Evolutionary conservation across 192 early-diverging fungal species (phyloP), one percentile per base, ranked within the genome.

Genomic region (Diversispora epigaea): DNA sequence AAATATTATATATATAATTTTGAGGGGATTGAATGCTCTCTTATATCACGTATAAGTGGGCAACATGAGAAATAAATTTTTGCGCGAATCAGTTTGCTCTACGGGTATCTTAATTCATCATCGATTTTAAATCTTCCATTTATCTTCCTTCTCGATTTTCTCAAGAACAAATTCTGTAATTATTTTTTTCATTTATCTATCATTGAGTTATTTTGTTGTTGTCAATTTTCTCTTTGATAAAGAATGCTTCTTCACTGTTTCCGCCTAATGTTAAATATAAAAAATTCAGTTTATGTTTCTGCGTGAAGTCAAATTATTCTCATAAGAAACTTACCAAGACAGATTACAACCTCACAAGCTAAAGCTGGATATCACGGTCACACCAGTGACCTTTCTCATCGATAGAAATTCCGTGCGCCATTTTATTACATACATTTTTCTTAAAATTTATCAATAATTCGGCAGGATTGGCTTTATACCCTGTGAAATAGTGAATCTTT

Each of bases 341-440:
- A 68, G 22, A 68, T 68, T 50, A 68, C 41, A 52, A 68, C 67
- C 9, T 68, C 67, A 54, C 67, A 68, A 68, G 67, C 67, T 68
- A 68, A 17, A 52, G 67, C 67, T 68, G 67, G 32, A 52, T 45
- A 25, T 25, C 67, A 49, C 50, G 67, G 12, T 68, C 67, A 19
- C 67, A 50, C 67, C 67, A 68, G 9, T 47, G 67, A 68, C 67
- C 67, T 5, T 68, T 68, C 50, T 65, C 67, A 1, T 54, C 17
- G 8, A 68, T 19, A 14, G 50, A 45, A 52, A 68, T 68, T 50
- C 67, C 67, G 41, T 68, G 67, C n/a, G 67, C 49, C 67, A 68
- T 52, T 39, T 68, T 68, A 25, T 68, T 47, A 52, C 67, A 14
- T 6, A 68, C 67, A 52, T 58, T 58, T 58, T 68, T 68, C 50